These are phyloP conservation scores for Aspergillus sojae DNA, from an alignment of 2,329 filamentous ascomycete species.

Conservation along the genomic window DNA sequence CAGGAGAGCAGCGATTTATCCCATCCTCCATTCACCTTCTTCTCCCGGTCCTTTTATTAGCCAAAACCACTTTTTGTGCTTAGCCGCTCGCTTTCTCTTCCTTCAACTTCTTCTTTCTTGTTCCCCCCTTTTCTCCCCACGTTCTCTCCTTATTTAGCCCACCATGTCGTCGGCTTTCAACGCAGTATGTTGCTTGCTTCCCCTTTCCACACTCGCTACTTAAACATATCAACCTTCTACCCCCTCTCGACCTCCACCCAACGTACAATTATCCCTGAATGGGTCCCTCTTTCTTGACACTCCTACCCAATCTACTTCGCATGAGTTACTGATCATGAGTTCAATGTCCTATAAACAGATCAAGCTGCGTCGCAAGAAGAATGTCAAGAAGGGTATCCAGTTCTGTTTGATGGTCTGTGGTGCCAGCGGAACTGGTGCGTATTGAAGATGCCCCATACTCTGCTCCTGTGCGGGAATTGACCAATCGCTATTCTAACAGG, in stretches of 20 bases:
- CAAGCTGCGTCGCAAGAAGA: constrained; percentile 99
- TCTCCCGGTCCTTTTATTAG: constrained; percentile 13
- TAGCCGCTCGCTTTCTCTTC: constrained; percentile 25
- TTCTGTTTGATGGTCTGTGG: constrained; percentile 99
- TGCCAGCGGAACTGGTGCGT: constrained; percentile 92
- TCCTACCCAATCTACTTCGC: background rate
- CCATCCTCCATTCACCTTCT: constrained; percentile 8
- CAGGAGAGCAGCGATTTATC: constrained; percentile 26
- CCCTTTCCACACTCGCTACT: constrained; percentile 26
- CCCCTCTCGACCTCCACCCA: constrained; percentile 18
- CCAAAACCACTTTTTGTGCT: constrained; percentile 17
- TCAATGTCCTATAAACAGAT: constrained; percentile 56
- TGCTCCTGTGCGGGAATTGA: constrained; percentile 16
- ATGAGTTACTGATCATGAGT: constrained; percentile 8
- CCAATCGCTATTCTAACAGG: constrained; percentile 55
- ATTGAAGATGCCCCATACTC: constrained; percentile 1
- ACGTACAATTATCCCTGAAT: constrained; percentile 22
- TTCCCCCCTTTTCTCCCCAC: constrained; percentile 21
- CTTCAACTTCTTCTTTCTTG: constrained; percentile 21
- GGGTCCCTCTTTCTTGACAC: background rate
- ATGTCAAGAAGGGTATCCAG: constrained; percentile 99
- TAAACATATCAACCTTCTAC: constrained; percentile 17
- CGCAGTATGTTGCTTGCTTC: constrained; percentile 50
- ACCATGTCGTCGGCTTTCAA: constrained; percentile 58
- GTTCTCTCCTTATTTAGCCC: constrained; percentile 30